phyloP scores from a whole-genome alignment of 805 yeast species.

The Torulaspora quercuum region DNA sequence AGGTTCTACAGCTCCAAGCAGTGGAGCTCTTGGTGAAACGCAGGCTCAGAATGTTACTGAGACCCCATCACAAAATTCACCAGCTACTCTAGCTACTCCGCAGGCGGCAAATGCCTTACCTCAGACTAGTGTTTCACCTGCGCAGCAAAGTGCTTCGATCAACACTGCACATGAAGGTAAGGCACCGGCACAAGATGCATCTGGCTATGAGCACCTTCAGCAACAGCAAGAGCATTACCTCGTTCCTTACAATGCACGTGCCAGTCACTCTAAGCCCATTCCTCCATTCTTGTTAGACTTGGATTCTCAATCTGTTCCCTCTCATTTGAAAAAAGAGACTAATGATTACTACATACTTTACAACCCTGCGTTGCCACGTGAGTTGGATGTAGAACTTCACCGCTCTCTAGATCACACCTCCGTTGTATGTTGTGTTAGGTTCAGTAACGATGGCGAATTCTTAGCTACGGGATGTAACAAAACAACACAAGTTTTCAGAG shows the following conservation, averaged over 20 bases:
- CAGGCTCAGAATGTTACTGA: slow-evolving; percentile 3
- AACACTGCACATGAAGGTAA: slow-evolving; percentile 11
- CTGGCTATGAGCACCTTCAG: slow-evolving; percentile 21
- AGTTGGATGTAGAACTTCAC: slow-evolving; percentile 80
- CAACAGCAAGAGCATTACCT: slow-evolving; percentile 34
- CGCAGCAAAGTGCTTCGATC: slow-evolving; percentile 6
- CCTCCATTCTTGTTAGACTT: slow-evolving; percentile 79
- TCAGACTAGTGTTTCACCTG: slow-evolving; percentile 7
- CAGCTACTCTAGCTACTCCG: slow-evolving; percentile 1
- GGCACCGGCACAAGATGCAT: slow-evolving; percentile 7
- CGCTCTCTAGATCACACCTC: slow-evolving; percentile 89
- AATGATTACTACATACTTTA: slow-evolving; percentile 84
- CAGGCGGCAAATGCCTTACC: slow-evolving; percentile 2
- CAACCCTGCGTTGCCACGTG: slow-evolving; percentile 78
- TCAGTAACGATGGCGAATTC: slow-evolving; percentile 85
- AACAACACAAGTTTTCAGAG: slow-evolving; percentile 90
- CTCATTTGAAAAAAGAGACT: slow-evolving; percentile 75
- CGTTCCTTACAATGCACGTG: slow-evolving; percentile 41
- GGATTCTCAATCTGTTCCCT: slow-evolving; percentile 72
- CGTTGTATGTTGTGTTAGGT: slow-evolving; percentile 95
- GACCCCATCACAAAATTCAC: neutral
- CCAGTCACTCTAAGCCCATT: slow-evolving; percentile 62
- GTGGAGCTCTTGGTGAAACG: slow-evolving; percentile 2
- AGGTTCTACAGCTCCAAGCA: slow-evolving; percentile 1
- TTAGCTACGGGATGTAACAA: slow-evolving; percentile 97